These are phyloP conservation scores for Cadophora sp. DNA, from an alignment of 2,329 filamentous ascomycete species.

Conservation along the genomic window DNA sequence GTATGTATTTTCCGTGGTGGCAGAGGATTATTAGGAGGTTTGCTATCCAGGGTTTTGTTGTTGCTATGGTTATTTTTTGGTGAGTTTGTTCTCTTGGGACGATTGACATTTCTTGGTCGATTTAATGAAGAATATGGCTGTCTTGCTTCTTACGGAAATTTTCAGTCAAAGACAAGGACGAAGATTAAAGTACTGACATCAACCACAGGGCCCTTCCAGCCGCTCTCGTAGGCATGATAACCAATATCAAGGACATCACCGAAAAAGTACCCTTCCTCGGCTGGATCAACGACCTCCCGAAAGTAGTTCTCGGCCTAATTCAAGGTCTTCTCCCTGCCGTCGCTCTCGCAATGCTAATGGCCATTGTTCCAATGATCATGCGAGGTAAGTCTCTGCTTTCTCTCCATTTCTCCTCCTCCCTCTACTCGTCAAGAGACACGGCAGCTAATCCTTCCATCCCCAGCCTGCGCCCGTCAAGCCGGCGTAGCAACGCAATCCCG, in stretches of 20 bases:
- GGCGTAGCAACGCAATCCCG: slow-evolving; percentile 64
- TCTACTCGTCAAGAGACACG: not conserved
- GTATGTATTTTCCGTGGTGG: slow-evolving; percentile 68
- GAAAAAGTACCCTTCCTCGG: slow-evolving; percentile 58
- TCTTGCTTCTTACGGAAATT: too few species aligned
- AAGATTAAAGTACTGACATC: not conserved
- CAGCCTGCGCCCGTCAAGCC: slow-evolving; percentile 63
- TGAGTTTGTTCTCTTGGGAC: not conserved
- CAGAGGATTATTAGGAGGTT: slow-evolving; percentile 62
- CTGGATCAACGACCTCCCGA: slow-evolving; percentile 64
- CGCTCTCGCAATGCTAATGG: slow-evolving; percentile 65
- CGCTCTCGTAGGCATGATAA: slow-evolving; percentile 68
- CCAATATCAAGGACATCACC: slow-evolving; percentile 65
- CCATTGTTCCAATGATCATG: slow-evolving; percentile 64
- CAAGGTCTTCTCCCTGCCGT: slow-evolving; percentile 67
- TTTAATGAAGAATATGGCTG: too few species aligned
- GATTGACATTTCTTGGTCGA: too few species aligned
- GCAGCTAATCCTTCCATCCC: slow-evolving; percentile 17
- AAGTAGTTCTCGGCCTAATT: slow-evolving; percentile 62
- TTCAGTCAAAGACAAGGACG: too few species aligned
- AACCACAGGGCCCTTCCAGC: slow-evolving; percentile 60
- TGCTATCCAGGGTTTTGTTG: slow-evolving; percentile 57
- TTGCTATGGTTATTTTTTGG: slow-evolving; percentile 70
- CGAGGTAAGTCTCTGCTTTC: slow-evolving; percentile 55
- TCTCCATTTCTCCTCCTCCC: too few species aligned